Percentiles rank a stretch among this genome's conserved stretches.
Evolutionary conservation across 805 yeast genomes (phyloP).

Genomic region (Schwanniomyces occidentalis): DNA sequence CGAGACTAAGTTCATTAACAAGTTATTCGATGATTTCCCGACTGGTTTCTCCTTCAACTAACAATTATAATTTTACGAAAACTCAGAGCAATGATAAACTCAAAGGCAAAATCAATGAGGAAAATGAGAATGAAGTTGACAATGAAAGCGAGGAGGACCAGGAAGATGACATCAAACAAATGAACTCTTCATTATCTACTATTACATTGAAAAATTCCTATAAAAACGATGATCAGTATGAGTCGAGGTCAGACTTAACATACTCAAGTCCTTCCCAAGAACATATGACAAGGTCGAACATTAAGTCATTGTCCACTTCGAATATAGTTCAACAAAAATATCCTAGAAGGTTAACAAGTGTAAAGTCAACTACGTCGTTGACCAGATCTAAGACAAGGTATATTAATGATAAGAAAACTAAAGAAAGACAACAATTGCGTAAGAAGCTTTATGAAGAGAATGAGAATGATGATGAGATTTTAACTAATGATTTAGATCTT

Average conservation of each 20-base stretch:
- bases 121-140: slow-evolving; percentile 5
- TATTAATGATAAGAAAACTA: slow-evolving; percentile 35
- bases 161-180: slow-evolving; percentile 9
- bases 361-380: slow-evolving; percentile 17
- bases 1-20: slow-evolving; percentile 40
- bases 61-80: slow-evolving; percentile 10
- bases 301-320: slow-evolving; percentile 14
- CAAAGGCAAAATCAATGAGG: slow-evolving; percentile 6
- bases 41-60: slow-evolving; percentile 16
- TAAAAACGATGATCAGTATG: background rate
- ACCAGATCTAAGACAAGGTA: slow-evolving; percentile 36
- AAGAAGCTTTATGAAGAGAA: slow-evolving; percentile 43
- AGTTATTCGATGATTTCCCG: slow-evolving; percentile 23
- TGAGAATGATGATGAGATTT: slow-evolving; percentile 41
- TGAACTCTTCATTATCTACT: slow-evolving; percentile 20
- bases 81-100: slow-evolving; percentile 1
- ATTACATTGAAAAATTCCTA: slow-evolving; percentile 12
- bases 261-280: slow-evolving; percentile 2
- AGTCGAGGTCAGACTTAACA: slow-evolving; percentile 3
- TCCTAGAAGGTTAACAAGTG: slow-evolving; percentile 4
- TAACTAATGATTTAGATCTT: slow-evolving; percentile 37
- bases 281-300: slow-evolving; percentile 1
- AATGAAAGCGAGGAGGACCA: slow-evolving; percentile 5
- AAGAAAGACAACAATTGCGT: slow-evolving; percentile 35
- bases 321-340: slow-evolving; percentile 8